Percentiles rank a stretch among this genome's conserved stretches.
These are phyloP conservation scores for Pichia gijzeniarum DNA, from an alignment of 805 yeast species.

Conservation along the genomic window DNA sequence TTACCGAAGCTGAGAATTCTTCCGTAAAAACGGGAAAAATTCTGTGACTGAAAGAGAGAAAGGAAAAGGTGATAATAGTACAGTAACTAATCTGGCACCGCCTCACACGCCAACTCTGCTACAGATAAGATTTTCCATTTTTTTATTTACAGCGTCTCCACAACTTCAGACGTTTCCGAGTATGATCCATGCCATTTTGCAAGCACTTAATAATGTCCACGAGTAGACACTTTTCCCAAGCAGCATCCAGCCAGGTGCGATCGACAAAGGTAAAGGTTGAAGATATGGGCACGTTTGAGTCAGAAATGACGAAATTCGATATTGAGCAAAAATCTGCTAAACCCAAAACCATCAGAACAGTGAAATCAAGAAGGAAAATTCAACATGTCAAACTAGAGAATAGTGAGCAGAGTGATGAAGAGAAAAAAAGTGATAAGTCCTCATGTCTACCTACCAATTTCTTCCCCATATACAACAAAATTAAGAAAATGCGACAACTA, in stretches of 20 bases:
- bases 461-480: slow-evolving; percentile 47
- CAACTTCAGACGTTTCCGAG: too few relatives aligned
- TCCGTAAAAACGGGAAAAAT: too few relatives aligned
- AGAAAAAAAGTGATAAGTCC: not conserved
- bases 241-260: not conserved
- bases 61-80: too few relatives aligned
- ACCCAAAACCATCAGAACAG: not conserved
- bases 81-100: too few relatives aligned
- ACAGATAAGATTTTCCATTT: too few relatives aligned
- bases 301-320: slow-evolving; percentile 9
- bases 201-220: slow-evolving; percentile 7
- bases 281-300: slow-evolving; percentile 6
- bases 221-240: slow-evolving; percentile 10
- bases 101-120: too few relatives aligned
- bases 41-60: too few relatives aligned
- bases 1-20: too few relatives aligned
- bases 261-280: not conserved
- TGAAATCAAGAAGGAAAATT: slow-evolving; percentile 2
- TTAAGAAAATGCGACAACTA: slow-evolving; percentile 60
- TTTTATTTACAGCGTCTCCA: too few relatives aligned
- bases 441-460: slow-evolving; percentile 33
- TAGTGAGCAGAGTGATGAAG: not conserved
- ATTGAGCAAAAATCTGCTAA: not conserved
- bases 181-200: too few relatives aligned
- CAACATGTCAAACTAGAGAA: slow-evolving; percentile 11